phyloP scores from a whole-genome alignment of 2,329 filamentous ascomycete species.

The Falciphora oryzae region DNA sequence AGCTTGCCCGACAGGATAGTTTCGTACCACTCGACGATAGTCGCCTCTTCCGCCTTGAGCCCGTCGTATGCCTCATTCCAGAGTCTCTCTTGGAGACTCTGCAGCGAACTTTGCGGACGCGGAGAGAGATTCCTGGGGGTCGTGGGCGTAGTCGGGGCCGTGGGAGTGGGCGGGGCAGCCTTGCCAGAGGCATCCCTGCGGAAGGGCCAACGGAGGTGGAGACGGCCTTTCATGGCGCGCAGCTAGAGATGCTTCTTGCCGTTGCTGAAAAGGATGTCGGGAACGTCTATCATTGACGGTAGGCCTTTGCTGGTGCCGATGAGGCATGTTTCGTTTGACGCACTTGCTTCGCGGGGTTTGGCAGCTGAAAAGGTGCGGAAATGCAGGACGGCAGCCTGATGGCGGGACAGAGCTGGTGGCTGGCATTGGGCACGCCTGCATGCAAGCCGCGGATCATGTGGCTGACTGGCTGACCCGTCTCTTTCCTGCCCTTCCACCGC shows the following conservation, averaged over 20 bases:
- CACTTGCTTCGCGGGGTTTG: neutral
- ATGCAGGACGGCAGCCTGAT: neutral
- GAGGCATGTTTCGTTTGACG: neutral
- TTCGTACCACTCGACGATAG: neutral
- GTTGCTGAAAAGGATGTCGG: neutral
- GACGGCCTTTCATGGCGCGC: neutral
- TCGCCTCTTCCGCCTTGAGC: neutral
- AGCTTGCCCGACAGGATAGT: neutral
- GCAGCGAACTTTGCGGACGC: neutral
- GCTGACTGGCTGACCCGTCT: neutral
- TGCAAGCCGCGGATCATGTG: neutral
- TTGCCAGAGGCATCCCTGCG: neutral
- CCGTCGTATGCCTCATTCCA: slow-evolving; percentile 1
- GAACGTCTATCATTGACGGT: neutral
- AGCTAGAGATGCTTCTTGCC: neutral
- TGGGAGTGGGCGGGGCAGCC: neutral
- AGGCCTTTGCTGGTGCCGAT: neutral
- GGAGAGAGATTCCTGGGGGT: neutral
- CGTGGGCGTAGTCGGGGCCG: neutral
- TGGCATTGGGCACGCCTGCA: neutral
- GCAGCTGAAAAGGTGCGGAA: neutral
- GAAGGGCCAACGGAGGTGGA: neutral
- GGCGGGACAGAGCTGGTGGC: neutral
- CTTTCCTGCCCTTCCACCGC: too few species aligned
- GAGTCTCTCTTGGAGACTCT: neutral